A percentile compares a stretch with the other conserved stretches of the same genome.
These are phyloP conservation scores for Alnus rubra DNA, from an alignment of 306 rosid species.

Conservation along the genomic window DNA sequence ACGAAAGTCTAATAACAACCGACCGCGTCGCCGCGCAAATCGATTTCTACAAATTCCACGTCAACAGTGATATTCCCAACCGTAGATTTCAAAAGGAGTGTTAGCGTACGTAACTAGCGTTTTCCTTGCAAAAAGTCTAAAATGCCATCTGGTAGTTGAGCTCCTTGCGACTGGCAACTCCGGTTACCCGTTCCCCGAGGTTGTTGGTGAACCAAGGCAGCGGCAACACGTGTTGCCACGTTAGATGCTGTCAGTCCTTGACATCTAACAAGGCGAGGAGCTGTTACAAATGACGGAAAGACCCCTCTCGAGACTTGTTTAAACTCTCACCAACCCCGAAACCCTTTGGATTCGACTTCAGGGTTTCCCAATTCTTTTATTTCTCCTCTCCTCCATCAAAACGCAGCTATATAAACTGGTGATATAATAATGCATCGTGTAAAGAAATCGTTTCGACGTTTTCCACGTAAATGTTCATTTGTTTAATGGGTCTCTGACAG, in stretches of 20 bases:
- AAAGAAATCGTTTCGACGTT: conserved; percentile 16
- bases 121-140: not conserved
- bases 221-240: conserved; percentile 16
- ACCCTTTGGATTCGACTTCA: not conserved
- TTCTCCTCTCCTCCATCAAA: conserved; percentile 19
- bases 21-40: not conserved
- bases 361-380: not conserved
- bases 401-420: conserved; percentile 2
- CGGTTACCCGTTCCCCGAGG: not conserved
- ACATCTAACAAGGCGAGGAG: not conserved
- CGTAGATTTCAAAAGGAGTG: not conserved
- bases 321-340: conserved; percentile 28
- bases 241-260: not conserved
- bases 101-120: too few relatives aligned
- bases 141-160: not conserved
- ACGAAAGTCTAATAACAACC: not conserved
- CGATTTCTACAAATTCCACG: not conserved
- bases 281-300: not conserved
- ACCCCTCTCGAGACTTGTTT: not conserved
- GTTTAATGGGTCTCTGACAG: conserved; percentile 12
- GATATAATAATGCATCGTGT: not conserved
- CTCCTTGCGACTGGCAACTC: not conserved
- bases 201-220: not conserved
- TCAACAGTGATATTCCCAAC: not conserved
- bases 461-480: not conserved